These are phyloP conservation scores for Xerocomellus chrysenteron DNA, from an alignment of 768 basidiomycete genomes.

Conservation along the genomic window DNA sequence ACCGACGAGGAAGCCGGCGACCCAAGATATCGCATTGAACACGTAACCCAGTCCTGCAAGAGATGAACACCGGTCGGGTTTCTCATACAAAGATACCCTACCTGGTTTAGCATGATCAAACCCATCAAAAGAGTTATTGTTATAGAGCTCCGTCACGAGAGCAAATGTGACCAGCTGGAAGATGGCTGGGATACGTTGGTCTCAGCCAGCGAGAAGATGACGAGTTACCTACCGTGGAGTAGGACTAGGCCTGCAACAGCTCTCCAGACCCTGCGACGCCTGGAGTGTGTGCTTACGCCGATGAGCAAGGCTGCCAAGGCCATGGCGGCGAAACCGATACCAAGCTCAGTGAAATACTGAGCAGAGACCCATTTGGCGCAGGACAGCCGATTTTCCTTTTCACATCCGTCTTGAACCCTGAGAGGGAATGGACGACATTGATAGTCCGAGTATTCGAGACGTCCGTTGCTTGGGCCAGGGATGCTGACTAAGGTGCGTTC, in stretches of 20 bases:
- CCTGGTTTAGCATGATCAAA: slow-evolving; percentile 63
- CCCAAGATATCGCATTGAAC: slow-evolving; percentile 62
- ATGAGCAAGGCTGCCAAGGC: slow-evolving; percentile 59
- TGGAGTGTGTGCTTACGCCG: slow-evolving; percentile 70
- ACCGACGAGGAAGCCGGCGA: slow-evolving; percentile 50
- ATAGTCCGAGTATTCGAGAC: slow-evolving; percentile 51
- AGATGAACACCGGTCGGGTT: neutral
- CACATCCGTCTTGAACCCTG: slow-evolving; percentile 45
- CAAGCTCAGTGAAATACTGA: slow-evolving; percentile 61
- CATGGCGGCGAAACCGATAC: slow-evolving; percentile 60
- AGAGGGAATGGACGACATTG: slow-evolving; percentile 67
- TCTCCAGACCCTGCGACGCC: slow-evolving; percentile 75
- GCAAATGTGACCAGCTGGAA: slow-evolving; percentile 62
- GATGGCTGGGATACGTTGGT: slow-evolving; percentile 38
- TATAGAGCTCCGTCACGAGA: slow-evolving; percentile 62
- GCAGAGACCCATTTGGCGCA: slow-evolving; percentile 74
- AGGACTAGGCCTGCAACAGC: slow-evolving; percentile 64
- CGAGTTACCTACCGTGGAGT: slow-evolving; percentile 48
- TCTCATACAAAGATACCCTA: slow-evolving; percentile 31
- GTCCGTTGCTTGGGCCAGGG: slow-evolving; percentile 44
- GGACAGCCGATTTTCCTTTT: slow-evolving; percentile 53
- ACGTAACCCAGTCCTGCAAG: slow-evolving; percentile 59
- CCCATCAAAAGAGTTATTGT: slow-evolving; percentile 41
- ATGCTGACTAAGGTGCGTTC: slow-evolving; percentile 48
- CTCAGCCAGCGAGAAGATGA: neutral